phyloP scores from a whole-genome alignment of 208 protist genomes.

The Crithidia fasciculata region DNA sequence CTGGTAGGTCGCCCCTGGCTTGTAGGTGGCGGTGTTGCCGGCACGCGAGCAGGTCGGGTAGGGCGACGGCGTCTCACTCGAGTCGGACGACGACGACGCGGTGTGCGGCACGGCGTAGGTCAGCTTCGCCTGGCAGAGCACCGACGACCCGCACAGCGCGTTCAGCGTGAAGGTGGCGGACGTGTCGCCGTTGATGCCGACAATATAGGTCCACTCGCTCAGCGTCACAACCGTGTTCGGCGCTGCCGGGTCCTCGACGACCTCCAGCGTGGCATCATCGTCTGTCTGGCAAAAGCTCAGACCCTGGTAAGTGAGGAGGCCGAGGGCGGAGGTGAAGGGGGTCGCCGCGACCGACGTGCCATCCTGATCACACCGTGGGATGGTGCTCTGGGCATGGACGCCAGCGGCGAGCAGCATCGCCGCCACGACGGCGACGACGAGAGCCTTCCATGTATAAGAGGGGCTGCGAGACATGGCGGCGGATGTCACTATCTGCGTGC shows the following conservation, averaged over 20 bases:
- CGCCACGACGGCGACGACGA: conserved; percentile 9
- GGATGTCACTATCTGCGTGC: neutral
- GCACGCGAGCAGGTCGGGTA: conserved; percentile 26
- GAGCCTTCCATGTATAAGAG: neutral
- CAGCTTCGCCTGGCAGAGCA: conserved; percentile 48
- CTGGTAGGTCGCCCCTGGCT: conserved; percentile 24
- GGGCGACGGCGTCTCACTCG: neutral
- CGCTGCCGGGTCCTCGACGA: conserved; percentile 15
- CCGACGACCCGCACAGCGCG: conserved; percentile 39
- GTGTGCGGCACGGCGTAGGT: conserved; percentile 21
- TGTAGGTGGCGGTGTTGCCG: conserved; percentile 20
- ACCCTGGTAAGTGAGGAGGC: conserved; percentile 16
- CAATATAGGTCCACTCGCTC: conserved; percentile 49
- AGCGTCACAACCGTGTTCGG: conserved; percentile 33
- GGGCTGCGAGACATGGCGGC: neutral
- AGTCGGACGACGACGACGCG: conserved; percentile 4
- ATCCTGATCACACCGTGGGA: conserved; percentile 27
- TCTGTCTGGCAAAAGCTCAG: conserved; percentile 13
- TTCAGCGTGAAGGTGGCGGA: conserved; percentile 39
- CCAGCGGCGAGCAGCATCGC: conserved; percentile 16
- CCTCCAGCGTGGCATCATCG: conserved; percentile 6
- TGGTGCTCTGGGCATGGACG: conserved; percentile 12
- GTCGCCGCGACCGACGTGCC: neutral
- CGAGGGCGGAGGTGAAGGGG: neutral
- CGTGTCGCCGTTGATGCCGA: conserved; percentile 24